Percentiles rank a stretch among this genome's conserved stretches.
phyloP scores from a whole-genome alignment of 2,329 filamentous ascomycete species.

The Cephalotrichum gorgonifer region DNA sequence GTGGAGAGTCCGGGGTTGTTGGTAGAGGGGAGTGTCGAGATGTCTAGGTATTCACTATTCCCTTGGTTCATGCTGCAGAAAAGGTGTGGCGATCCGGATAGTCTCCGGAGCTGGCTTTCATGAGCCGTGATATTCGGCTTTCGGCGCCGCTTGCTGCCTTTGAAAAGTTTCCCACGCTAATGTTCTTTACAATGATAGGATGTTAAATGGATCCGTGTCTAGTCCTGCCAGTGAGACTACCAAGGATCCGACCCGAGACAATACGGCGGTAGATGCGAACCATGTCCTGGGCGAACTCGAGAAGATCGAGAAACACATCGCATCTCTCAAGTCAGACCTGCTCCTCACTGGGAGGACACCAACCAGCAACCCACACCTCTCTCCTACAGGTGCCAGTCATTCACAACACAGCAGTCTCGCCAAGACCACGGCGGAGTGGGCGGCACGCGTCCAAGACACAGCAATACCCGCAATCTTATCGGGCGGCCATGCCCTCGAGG shows the following conservation, averaged over 20 bases:
- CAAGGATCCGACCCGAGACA: neutral
- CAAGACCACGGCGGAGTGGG: neutral
- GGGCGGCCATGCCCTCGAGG: neutral
- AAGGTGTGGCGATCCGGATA: too few relatives aligned
- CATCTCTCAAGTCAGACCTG: conserved; percentile 1
- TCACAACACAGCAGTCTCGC: neutral
- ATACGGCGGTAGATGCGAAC: neutral
- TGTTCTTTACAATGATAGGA: too few relatives aligned
- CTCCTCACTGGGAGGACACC: neutral
- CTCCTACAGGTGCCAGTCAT: too few relatives aligned
- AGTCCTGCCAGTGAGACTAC: neutral
- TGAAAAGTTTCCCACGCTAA: too few relatives aligned
- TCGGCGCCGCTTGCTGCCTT: too few relatives aligned
- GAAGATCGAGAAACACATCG: neutral
- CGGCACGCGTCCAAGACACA: neutral
- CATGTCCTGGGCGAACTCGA: neutral
- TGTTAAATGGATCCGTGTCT: too few relatives aligned
- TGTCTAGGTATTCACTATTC: neutral
- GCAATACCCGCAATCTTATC: neutral
- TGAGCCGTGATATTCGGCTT: too few relatives aligned
- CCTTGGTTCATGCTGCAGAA: neutral
- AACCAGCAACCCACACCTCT: neutral
- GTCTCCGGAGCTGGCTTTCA: neutral
- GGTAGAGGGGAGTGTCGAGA: neutral
- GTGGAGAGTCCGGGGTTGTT: neutral